Conservation (phyloP, 2,329 filamentous ascomycete species). For the Pseudogymnoascus destructans region DNA sequence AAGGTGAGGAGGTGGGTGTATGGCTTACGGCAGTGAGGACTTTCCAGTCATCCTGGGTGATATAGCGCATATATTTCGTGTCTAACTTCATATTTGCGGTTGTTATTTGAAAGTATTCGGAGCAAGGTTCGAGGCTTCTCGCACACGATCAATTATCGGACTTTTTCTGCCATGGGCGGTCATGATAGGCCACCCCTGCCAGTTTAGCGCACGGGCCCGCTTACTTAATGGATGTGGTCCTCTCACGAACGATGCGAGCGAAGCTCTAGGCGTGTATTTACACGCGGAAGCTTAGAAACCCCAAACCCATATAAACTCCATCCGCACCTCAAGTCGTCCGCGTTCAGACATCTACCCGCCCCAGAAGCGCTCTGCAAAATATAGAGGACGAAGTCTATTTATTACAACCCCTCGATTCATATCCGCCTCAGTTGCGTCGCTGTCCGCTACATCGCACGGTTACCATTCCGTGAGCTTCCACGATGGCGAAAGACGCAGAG, state of each 20-base stretch:
- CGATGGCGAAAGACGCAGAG: slow-evolving; percentile 91
- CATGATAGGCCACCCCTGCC: slow-evolving; percentile 8
- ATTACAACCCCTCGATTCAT: slow-evolving; percentile 5
- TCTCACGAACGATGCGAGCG: slow-evolving; percentile 5
- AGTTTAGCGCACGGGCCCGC: slow-evolving; percentile 8
- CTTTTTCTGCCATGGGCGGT: slow-evolving; percentile 16
- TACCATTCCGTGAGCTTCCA: slow-evolving; percentile 24
- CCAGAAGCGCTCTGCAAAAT: not conserved
- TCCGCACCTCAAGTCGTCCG: slow-evolving; percentile 1
- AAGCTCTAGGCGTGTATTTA: slow-evolving; percentile 10
- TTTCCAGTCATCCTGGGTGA: slow-evolving; percentile 86
- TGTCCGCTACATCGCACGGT: not conserved
- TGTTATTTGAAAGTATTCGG: not conserved
- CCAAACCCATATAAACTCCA: slow-evolving; percentile 8
- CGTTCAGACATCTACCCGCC: slow-evolving; percentile 1
- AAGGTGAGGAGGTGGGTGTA: not conserved
- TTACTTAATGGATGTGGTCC: slow-evolving; percentile 9
- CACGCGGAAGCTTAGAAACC: slow-evolving; percentile 10
- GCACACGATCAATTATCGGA: slow-evolving; percentile 9
- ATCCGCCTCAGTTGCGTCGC: not conserved
- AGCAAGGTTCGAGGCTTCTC: not conserved
- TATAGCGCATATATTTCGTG: slow-evolving; percentile 82
- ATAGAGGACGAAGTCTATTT: not conserved
- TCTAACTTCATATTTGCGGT: slow-evolving; percentile 72
- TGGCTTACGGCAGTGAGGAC: slow-evolving; percentile 73